phyloP scores from a whole-genome alignment of 176 grass and related monocot species.

The Avena insularis region DNA sequence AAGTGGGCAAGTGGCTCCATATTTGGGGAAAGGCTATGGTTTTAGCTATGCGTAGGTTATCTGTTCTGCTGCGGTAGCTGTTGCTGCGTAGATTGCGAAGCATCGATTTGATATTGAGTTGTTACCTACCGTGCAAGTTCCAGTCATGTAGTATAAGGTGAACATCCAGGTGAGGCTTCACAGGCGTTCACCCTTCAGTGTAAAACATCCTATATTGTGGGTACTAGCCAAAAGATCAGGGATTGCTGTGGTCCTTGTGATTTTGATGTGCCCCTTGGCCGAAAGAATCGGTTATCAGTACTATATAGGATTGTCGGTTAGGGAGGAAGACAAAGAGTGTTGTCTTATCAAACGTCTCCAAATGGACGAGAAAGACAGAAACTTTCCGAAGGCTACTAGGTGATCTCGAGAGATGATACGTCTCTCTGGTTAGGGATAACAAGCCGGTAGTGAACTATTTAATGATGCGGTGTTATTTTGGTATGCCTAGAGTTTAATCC shows the following conservation, averaged over 20 bases:
- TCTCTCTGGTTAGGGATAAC: background rate
- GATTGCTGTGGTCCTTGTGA: background rate
- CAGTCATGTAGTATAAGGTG: background rate
- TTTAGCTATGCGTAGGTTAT: background rate
- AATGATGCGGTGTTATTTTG: background rate
- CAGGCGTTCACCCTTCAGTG: background rate
- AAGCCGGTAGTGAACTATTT: background rate
- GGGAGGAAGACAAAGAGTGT: background rate
- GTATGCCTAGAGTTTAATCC: background rate
- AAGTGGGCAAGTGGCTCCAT: background rate
- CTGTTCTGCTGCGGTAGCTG: background rate
- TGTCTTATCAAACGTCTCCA: background rate
- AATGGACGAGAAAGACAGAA: background rate
- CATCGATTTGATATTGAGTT: conserved; percentile 21
- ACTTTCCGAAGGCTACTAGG: background rate
- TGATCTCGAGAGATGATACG: background rate
- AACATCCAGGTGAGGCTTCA: conserved; percentile 8
- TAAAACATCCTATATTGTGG: background rate
- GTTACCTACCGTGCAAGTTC: conserved; percentile 16
- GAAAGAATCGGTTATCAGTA: background rate
- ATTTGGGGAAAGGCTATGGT: conserved; percentile 12
- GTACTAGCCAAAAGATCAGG: background rate
- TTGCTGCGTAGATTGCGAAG: background rate
- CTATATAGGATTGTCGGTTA: background rate
- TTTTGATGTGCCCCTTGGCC: conserved; percentile 12